Percentiles rank a stretch among this genome's conserved stretches.
phyloP scores from a whole-genome alignment of 2,329 filamentous ascomycete species.

The Alternaria novae-zelandiae region DNA sequence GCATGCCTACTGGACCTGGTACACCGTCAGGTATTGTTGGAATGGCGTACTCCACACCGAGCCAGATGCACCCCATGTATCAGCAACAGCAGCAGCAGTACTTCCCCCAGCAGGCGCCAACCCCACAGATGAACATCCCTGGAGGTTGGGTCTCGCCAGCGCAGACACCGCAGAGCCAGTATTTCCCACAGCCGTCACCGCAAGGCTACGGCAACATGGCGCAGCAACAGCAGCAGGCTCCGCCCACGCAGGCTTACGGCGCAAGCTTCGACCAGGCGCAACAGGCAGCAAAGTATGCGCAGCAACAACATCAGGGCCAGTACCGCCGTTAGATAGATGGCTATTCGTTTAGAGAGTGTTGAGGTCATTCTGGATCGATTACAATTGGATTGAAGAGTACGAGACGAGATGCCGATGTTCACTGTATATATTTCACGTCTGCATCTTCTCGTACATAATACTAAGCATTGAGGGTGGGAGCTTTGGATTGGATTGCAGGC shows the following conservation, averaged over 20 bases:
- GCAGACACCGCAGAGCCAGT: constrained; percentile 11
- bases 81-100: constrained; percentile 34
- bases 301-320: constrained; percentile 11
- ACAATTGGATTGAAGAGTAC: not conserved
- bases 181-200: constrained; percentile 29
- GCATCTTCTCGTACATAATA: constrained; percentile 6
- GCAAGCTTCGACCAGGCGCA: constrained; percentile 14
- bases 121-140: constrained; percentile 34
- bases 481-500: not conserved
- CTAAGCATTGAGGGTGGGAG: not conserved
- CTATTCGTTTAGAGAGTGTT: not conserved
- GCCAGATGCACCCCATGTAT: constrained; percentile 38
- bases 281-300: constrained; percentile 5
- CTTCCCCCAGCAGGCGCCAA: constrained; percentile 35
- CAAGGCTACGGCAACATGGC: constrained; percentile 35
- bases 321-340: constrained; percentile 4
- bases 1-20: constrained; percentile 21
- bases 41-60: constrained; percentile 39
- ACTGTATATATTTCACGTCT: constrained; percentile 8
- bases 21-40: constrained; percentile 25
- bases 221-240: constrained; percentile 7
- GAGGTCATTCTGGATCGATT: not conserved
- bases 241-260: constrained; percentile 11
- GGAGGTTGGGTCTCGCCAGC: constrained; percentile 37
- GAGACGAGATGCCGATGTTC: constrained; percentile 5